Evolutionary conservation across 306 rosid species (phyloP), one percentile per base, ranked within the genome.

Genomic region (Gleditsia sinensis): DNA sequence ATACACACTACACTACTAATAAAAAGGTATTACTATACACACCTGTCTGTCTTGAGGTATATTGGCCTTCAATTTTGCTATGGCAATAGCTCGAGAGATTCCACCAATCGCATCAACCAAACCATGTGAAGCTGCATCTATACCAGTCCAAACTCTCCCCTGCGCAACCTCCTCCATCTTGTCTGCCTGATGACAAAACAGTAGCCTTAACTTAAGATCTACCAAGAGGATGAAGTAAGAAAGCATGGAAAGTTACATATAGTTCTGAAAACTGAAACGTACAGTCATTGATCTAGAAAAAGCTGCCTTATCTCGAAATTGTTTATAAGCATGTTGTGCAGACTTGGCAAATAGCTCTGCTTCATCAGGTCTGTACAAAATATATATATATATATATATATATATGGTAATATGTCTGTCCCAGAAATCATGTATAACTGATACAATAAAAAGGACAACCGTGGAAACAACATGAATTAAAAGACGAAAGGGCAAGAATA

Each of bases 111-210:
- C 97, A 78, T 94, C 98, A 14, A 94, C 94, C 79, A 94, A 78
- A 67, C 98, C 97, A 33, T 23, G 83, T 0, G 91, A 90, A 17
- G 87, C 91, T 28, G 97, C 98, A 83, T 84, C 96, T 32, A 87
- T 80, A 71, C 98, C 97, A 0, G 90, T 79, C 98, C 98, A 94
- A 77, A 94, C 96, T 78, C 96, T 91, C 60, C 98, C 98, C 69
- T 88, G 97, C 21, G 98, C 98, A 53, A 94, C 83, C 82, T 85
- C 88, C 70, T 94, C 97, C 96, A 91, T 94, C 80, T 90, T 80
- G 54, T 89, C 98, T 63, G 85, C 90, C 97, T 94, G 80, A 68
- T 28, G 37, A 81, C 66, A 33, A 48, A 75, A 77, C 9, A 19
- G 59, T 27, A n/a, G 77, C 32, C 19, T 55, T 37, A 40, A 65